Evolutionary conservation across 106 monocot genomes (phyloP).

Genomic region (Acorus calamus): DNA sequence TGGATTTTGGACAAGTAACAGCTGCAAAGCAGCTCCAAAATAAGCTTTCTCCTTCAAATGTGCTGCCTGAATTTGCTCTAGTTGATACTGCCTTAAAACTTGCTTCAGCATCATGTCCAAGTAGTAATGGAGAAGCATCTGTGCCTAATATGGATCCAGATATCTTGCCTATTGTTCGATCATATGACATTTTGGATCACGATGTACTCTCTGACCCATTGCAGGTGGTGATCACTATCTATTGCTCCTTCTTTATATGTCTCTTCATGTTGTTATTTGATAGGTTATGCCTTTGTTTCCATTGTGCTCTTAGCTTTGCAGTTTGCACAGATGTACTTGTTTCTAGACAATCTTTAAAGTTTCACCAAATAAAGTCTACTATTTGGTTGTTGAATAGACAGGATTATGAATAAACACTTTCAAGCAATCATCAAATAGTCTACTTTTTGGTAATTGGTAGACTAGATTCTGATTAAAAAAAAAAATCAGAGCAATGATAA

Average conservation of each 20-base stretch:
- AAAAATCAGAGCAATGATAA: not conserved
- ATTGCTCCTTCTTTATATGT: not conserved
- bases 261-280: not conserved
- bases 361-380: too few species aligned
- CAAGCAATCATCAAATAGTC: too few species aligned
- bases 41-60: slow-evolving; percentile 73
- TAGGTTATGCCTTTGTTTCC: not conserved
- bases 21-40: slow-evolving; percentile 96
- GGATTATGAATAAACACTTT: too few species aligned
- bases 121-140: slow-evolving; percentile 34
- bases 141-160: slow-evolving; percentile 36
- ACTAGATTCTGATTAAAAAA: too few species aligned
- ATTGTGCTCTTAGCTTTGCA: not conserved
- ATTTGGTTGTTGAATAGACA: too few species aligned
- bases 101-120: slow-evolving; percentile 50
- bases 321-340: too few species aligned
- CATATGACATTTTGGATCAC: slow-evolving; percentile 13
- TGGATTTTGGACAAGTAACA: slow-evolving; percentile 92
- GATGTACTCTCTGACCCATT: slow-evolving; percentile 32
- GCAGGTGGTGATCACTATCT: slow-evolving; percentile 39
- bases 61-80: slow-evolving; percentile 62
- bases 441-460: too few species aligned
- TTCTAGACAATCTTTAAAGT: too few species aligned
- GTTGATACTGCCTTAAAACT: slow-evolving; percentile 74
- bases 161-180: slow-evolving; percentile 36